Percentiles rank a stretch among this genome's conserved stretches.
phyloP scores from a whole-genome alignment of 495 filamentous ascomycete species.

The Bathelium albidoporum region DNA sequence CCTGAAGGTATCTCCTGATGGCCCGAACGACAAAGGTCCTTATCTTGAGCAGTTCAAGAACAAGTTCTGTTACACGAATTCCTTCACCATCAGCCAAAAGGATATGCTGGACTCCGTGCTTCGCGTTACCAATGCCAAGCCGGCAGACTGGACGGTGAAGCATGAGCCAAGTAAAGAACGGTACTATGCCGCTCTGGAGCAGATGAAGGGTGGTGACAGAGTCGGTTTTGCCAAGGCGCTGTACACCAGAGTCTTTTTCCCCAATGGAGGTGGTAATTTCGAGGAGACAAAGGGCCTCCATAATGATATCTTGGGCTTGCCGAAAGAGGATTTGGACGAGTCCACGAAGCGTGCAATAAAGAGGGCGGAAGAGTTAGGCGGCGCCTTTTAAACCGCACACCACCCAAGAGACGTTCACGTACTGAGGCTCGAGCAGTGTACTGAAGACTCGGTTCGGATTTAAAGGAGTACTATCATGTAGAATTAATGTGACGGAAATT shows the following conservation, averaged over 20 bases:
- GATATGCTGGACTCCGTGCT: slow-evolving; percentile 39
- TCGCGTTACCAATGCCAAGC: slow-evolving; percentile 42
- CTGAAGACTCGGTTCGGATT: too few species aligned
- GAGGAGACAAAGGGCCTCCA: slow-evolving; percentile 30
- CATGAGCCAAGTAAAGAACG: slow-evolving; percentile 36
- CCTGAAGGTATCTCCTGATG: slow-evolving; percentile 35
- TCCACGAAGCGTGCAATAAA: slow-evolving; percentile 31
- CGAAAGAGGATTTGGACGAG: slow-evolving; percentile 52
- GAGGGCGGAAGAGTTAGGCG: slow-evolving; percentile 6
- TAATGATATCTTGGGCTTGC: slow-evolving; percentile 45
- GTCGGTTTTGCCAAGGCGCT: slow-evolving; percentile 41
- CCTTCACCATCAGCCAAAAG: slow-evolving; percentile 37
- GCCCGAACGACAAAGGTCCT: slow-evolving; percentile 28
- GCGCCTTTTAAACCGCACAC: too few species aligned
- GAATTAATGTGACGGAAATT: background rate
- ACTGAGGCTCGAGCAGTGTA: too few species aligned
- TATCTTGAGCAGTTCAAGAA: slow-evolving; percentile 32
- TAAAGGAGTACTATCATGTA: too few species aligned
- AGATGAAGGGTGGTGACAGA: slow-evolving; percentile 36
- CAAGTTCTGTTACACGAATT: slow-evolving; percentile 31
- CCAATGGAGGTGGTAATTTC: slow-evolving; percentile 37
- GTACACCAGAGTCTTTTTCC: slow-evolving; percentile 44
- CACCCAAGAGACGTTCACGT: too few species aligned
- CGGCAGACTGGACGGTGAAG: slow-evolving; percentile 47
- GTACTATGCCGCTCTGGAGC: slow-evolving; percentile 32